Base-by-base conservation (phyloP, 805 yeast genomes). In the Candida suzukii region DNA sequence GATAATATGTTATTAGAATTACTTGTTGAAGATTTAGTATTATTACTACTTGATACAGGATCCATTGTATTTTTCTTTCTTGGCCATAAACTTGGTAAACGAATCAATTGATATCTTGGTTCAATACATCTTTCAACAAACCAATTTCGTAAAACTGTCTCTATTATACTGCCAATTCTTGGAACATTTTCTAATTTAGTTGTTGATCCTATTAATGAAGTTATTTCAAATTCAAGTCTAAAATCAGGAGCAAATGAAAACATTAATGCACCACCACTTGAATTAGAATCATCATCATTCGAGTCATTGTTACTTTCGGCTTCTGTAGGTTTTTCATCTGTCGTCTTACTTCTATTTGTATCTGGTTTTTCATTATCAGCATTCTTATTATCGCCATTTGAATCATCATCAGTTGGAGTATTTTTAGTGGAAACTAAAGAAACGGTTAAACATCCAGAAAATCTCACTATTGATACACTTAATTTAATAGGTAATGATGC, bases 121-220 rank as follows among this genome's bases (percentile, higher is more conserved):
- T 88, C 95, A 12, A 93, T 93, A 56, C 96, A 88, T 46, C 96
- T 70, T 51, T 91, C 97, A 16, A 81, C 80, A 56, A 93, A 90
- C 95, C 96, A 88, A 41, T 80, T 80, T 47, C 93, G 73, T 31
- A 93, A 71, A 45, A 82, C 81, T 43, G 77, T 78, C 57, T 93
- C 98, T 32, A 93, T 80, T 33, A 93, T 66, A 43, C 86, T 80
- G 10, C 95, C 78, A 30, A 93, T 78, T 54, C 93, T 88, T 8
- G 99, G 99, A 14, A 93, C 85, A 53, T 93, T 88, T 60, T 90
- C 95, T 22, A 93, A 68, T 57, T 91, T 84, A 0, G 98, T 87
- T 37, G 95, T 72, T 1, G 97, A 85, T 1, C 99, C 99, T 39
- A 93, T 87, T 31, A 91, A 66, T 1, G 96, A 87, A 52, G 80